Evolutionary conservation across 805 yeast species (phyloP), one percentile per base, ranked within the genome.

Genomic region (Yarrowia divulgata): DNA sequence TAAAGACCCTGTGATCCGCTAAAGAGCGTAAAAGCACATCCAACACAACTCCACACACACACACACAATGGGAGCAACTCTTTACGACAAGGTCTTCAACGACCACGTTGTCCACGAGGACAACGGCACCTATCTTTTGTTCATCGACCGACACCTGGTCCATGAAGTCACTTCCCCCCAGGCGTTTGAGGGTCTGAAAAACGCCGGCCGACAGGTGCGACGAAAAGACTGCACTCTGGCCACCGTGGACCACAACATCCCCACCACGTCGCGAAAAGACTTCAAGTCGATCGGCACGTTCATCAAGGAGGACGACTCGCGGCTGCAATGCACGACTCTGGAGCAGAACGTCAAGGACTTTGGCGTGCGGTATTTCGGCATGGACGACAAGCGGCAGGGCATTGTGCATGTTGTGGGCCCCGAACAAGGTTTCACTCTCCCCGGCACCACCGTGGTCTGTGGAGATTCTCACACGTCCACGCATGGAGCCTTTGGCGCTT

Each of bases 111-210:
- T 95, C 73, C 93, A 93, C 81, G 84, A 87, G 77, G 97, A 91
- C 68, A 86, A 91, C 43, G 97, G 96, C 35, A 93, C 97, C 23
- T 89, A 85, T 77, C 84, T 95, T 72, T 81, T 95, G 71, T 95
- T 91, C 80, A 94, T 95, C 71, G 99, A 95, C 81, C 91, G 99
- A 81, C 99, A 95, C 80, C 84, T 95, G 74, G 97, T 95, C 64
- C 99, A 95, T 80, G 99, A 95, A 82, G 99, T 95, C 67, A 95
- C 99, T 1, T 94, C 98, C 37, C 99, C 99, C 43, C 99, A 95
- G 81, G 99, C 99, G 12, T 95, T 95, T 77, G 99, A 95, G 82
- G 99, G 99, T 64, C 85, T 95, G 75, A 85, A 84, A 72, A 90
- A 88, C 76, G 97, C 98, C 16, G 91, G 90, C 60, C 89, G 99